Conservation (phyloP, 2,329 filamentous ascomycete species). For the Pseudogymnoascus sp. region DNA sequence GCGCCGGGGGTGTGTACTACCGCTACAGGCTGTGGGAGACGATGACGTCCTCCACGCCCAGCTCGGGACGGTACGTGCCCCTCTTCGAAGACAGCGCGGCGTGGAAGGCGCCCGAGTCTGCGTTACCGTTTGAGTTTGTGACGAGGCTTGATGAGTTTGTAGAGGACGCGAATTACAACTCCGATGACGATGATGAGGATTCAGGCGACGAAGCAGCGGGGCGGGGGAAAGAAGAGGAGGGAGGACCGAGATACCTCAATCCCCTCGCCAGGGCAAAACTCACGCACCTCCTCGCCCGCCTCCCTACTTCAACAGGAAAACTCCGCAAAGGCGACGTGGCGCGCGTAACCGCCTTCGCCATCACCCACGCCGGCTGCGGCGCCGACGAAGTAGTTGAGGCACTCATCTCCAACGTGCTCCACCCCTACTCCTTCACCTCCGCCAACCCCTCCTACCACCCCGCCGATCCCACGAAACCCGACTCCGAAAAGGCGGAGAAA, state of each 20-base stretch:
- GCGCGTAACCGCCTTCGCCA: conserved; percentile 77
- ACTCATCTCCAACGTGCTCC: conserved; percentile 72
- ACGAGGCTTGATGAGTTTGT: conserved; percentile 71
- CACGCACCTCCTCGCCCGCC: conserved; percentile 69
- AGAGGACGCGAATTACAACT: conserved; percentile 77
- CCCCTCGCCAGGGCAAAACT: conserved; percentile 79
- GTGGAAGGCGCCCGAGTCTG: conserved; percentile 69
- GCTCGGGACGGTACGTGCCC: conserved; percentile 47
- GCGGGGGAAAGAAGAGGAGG: conserved; percentile 21
- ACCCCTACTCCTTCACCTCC: conserved; percentile 64
- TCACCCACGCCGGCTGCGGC: conserved; percentile 75
- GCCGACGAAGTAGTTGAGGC: conserved; percentile 88
- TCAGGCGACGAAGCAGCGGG: conserved; percentile 42
- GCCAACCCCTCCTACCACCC: conserved; percentile 49
- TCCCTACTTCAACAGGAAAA: conserved; percentile 67
- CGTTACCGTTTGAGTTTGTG: conserved; percentile 72
- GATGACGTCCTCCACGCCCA: conserved; percentile 54
- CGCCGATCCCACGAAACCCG: conserved; percentile 18
- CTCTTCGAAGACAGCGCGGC: conserved; percentile 69
- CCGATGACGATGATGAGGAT: conserved; percentile 74
- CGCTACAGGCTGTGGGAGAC: conserved; percentile 86
- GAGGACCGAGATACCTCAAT: conserved; percentile 53
- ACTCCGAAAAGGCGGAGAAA: conserved; percentile 34
- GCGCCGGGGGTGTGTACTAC: conserved; percentile 77
- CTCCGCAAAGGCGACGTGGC: conserved; percentile 81